Conservation (phyloP, 805 yeast species). For the Candida dajiaensis region DNA sequence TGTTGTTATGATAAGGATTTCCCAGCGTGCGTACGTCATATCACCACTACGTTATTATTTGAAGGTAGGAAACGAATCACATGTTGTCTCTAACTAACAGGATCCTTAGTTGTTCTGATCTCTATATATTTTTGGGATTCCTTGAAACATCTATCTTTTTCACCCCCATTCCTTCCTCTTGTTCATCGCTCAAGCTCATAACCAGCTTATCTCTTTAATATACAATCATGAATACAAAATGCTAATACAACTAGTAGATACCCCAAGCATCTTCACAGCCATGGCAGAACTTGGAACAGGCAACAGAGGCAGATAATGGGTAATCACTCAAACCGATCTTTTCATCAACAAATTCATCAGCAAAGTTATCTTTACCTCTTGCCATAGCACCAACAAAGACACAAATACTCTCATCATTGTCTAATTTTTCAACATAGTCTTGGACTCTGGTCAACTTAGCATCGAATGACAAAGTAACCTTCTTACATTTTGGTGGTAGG, state of each 20-base stretch:
- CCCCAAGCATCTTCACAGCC: conserved; percentile 99
- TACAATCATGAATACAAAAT: background rate
- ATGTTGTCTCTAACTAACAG: background rate
- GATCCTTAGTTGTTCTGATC: too few species aligned
- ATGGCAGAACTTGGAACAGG: conserved; percentile 96
- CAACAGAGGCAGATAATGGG: conserved; percentile 95
- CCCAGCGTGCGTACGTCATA: too few species aligned
- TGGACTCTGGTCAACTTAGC: conserved; percentile 84
- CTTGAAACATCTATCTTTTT: background rate
- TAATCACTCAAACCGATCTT: conserved; percentile 93
- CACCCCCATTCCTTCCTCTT: background rate
- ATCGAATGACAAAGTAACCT: conserved; percentile 87
- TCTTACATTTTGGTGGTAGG: conserved; percentile 92
- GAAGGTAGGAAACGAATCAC: background rate
- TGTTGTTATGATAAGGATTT: background rate
- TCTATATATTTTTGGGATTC: too few species aligned
- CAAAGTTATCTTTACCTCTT: conserved; percentile 94
- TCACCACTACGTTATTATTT: background rate
- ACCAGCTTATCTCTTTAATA: background rate
- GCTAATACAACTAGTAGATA: conserved; percentile 32
- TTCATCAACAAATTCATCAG: conserved; percentile 95
- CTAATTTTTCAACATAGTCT: conserved; percentile 77
- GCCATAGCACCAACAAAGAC: conserved; percentile 99
- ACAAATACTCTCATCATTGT: conserved; percentile 88
- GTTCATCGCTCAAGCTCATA: background rate